phyloP scores from a whole-genome alignment of 2,329 filamentous ascomycete species.

The Grosmannia penicillata region DNA sequence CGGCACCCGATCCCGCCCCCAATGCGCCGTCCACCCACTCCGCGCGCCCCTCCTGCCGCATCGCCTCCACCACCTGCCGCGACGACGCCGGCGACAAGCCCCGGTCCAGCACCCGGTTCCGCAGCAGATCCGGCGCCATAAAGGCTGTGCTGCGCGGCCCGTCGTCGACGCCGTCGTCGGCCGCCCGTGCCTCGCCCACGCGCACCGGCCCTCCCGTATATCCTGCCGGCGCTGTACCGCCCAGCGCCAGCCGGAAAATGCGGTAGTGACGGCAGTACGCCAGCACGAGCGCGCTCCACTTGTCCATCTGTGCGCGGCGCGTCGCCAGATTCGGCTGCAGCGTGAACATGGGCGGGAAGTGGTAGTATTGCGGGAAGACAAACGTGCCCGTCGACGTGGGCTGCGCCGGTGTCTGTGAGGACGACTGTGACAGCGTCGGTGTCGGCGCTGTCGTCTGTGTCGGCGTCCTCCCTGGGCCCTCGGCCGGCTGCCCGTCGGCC shows the following conservation, averaged over 20 bases:
- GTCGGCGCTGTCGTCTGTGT: no score
- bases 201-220: constrained; percentile 10
- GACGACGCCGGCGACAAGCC: constrained; percentile 35
- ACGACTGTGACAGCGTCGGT: no score
- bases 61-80: constrained; percentile 42
- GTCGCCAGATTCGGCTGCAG: constrained; percentile 62
- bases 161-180: constrained; percentile 9
- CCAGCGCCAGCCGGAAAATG: constrained; percentile 59
- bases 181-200: constrained; percentile 6
- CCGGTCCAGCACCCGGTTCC: constrained; percentile 38
- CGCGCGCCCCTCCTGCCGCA: constrained; percentile 42
- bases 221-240: constrained; percentile 35
- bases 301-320: constrained; percentile 59
- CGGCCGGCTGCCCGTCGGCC: no score
- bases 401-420: no score
- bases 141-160: constrained; percentile 3
- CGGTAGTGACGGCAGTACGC: constrained; percentile 68
- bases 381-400: no score
- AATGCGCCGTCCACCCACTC: constrained; percentile 44
- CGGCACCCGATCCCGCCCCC: constrained; percentile 12
- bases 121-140: constrained; percentile 31
- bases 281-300: constrained; percentile 79
- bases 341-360: constrained; percentile 77
- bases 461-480: no score
- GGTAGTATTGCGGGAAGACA: constrained; percentile 48